Evolutionary conservation across 192 early-diverging fungal species (phyloP), one percentile per base, ranked within the genome.

Genomic region (Rhizophagus sp.): DNA sequence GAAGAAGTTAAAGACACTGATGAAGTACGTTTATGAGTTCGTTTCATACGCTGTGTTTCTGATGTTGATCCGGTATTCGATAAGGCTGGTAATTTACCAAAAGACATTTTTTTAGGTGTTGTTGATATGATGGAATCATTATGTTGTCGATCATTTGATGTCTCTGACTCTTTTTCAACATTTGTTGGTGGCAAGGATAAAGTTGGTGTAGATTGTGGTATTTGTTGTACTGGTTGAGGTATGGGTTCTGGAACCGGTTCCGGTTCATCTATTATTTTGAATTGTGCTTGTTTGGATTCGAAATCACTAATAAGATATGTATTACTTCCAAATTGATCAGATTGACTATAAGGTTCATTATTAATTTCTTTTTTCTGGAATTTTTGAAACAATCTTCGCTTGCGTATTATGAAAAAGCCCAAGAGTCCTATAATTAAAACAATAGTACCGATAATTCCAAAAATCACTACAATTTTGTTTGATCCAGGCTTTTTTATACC

Each of bases 21-120:
- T 9, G 75, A 76, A 24, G 75, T 63, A 25, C 75, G 33, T 44
- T 30, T 76, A 64, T 76, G 75, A 36, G 61, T n/a, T 50, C 71
- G 41, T 73, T 73, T 73, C 22, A 73, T 73, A 17, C 47, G 41
- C 13, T 52, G 47, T 50, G 47, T n/a, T 50, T 50, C 41, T 24
- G 71, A 50, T 13, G 34, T 22, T 41, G 68, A 13, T 8, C 22
- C 5, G 67, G 67, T 8, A 39, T 36, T 8, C 30, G 24, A 8
- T 19, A n/a, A 12, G 27, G 12, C 27, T 17, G 9, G 10, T 69
- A 36, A 69, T 69, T 36, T 69, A 39, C 15, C 36, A 39, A 39
- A 27, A 39, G 67, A 39, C 67, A 69, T 69, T 15, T 15, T 36
- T 27, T 19, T 36, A 33, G 24, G 67, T 30, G n/a, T 9, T 36